phyloP scores from a whole-genome alignment of 352 stramenopile species.

The Thalassiosira sp. region DNA sequence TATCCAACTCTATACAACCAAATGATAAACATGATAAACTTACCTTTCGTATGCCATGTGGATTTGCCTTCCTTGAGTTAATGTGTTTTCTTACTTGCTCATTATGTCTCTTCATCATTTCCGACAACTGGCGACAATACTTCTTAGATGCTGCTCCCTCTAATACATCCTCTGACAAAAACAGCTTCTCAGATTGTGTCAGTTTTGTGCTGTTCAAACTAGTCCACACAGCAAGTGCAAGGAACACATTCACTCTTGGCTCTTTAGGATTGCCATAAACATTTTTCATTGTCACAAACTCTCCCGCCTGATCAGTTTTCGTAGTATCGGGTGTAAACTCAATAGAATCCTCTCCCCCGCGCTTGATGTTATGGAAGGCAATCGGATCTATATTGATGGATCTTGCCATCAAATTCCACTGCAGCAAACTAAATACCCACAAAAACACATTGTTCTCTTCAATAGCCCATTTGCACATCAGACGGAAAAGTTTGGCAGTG shows the following conservation, averaged over 20 bases:
- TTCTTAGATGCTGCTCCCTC: neutral
- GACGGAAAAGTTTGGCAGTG: neutral
- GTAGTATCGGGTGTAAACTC: slow-evolving; percentile 8
- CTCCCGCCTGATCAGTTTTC: slow-evolving; percentile 17
- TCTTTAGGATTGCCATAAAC: slow-evolving; percentile 18
- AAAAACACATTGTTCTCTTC: slow-evolving; percentile 24
- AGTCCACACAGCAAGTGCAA: slow-evolving; percentile 15
- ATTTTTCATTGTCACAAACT: slow-evolving; percentile 23
- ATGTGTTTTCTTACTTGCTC: neutral
- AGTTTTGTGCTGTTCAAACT: neutral
- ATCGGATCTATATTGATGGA: slow-evolving; percentile 22
- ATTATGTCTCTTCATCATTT: slow-evolving; percentile 4
- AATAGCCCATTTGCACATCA: slow-evolving; percentile 22
- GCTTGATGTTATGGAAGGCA: slow-evolving; percentile 22
- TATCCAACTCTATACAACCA: neutral
- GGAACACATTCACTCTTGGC: neutral
- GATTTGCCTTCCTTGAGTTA: neutral
- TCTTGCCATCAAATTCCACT: slow-evolving; percentile 20
- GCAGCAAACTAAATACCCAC: slow-evolving; percentile 16
- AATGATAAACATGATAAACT: neutral
- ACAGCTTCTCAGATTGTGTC: neutral
- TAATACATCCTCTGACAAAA: neutral
- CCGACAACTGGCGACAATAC: neutral
- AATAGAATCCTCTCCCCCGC: slow-evolving; percentile 7
- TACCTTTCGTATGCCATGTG: neutral